Conservation (phyloP, 1,284 basidiomycete genomes). For the Microbotryum saponariae region DNA sequence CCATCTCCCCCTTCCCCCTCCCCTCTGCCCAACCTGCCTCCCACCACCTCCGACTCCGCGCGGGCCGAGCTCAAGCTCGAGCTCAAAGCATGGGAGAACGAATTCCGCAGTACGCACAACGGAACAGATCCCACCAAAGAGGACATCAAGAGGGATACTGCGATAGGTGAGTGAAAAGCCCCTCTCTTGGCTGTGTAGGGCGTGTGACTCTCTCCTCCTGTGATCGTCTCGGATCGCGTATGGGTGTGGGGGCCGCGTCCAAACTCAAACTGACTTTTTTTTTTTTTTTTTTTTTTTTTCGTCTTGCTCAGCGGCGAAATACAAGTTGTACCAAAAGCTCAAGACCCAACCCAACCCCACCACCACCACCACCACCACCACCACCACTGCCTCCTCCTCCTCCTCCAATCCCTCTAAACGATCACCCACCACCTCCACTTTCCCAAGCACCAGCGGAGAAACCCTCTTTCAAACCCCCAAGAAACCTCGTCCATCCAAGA, state of each 20-base stretch:
- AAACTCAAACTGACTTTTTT: no score
- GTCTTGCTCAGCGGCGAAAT: constrained; percentile 16
- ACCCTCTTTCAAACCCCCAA: constrained; percentile 17
- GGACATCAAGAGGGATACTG: constrained; percentile 21
- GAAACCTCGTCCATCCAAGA: constrained; percentile 6
- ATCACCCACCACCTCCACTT: not conserved
- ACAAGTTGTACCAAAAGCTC: constrained; percentile 23
- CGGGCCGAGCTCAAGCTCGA: constrained; percentile 14
- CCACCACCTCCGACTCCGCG: no score
- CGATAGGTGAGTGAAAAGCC: constrained; percentile 18
- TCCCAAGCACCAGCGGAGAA: not conserved
- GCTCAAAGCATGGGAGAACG: constrained; percentile 25
- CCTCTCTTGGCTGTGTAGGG: not conserved
- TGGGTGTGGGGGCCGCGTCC: no score
- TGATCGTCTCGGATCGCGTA: no score
- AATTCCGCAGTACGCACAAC: constrained; percentile 8
- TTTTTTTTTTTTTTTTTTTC: no score
- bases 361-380: not conserved
- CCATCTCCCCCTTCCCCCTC: no score
- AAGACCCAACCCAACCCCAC: not conserved
- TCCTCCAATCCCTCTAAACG: not conserved
- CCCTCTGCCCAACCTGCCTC: no score
- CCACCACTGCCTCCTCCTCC: not conserved
- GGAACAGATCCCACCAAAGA: constrained; percentile 16
- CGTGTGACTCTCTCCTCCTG: not conserved